phyloP scores from a whole-genome alignment of 352 stramenopile genomes.

The Phytophthora multivora region DNA sequence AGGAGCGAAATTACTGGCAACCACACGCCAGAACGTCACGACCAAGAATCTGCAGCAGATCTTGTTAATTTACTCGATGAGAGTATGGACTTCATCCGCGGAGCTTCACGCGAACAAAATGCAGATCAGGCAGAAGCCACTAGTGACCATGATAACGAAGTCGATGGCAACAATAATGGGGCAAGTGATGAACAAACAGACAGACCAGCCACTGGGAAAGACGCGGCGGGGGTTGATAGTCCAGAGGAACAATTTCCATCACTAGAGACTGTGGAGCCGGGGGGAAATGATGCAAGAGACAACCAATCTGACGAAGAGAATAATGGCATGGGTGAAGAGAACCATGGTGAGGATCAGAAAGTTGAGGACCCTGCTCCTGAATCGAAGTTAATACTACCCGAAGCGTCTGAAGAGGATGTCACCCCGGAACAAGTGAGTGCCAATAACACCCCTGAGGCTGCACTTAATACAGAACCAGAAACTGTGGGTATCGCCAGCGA shows the following conservation, averaged over 20 bases:
- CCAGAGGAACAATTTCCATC: slow-evolving; percentile 2
- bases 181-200: background rate
- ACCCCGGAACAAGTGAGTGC: background rate
- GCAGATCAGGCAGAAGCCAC: slow-evolving; percentile 1
- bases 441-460: background rate
- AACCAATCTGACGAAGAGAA: slow-evolving; percentile 25
- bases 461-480: background rate
- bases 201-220: background rate
- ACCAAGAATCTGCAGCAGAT: slow-evolving; percentile 32
- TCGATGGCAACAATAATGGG: slow-evolving; percentile 8
- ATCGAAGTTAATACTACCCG: background rate
- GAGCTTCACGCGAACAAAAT: slow-evolving; percentile 7
- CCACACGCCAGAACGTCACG: slow-evolving; percentile 1
- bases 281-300: slow-evolving; percentile 1
- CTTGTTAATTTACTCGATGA: slow-evolving; percentile 69
- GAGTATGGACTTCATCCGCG: slow-evolving; percentile 40
- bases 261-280: background rate
- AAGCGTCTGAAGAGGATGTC: background rate
- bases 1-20: background rate
- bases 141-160: slow-evolving; percentile 4
- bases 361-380: slow-evolving; percentile 2
- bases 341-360: background rate
- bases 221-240: background rate
- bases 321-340: background rate
- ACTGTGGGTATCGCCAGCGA: background rate